Percentiles rank a stretch among this genome's conserved stretches.
phyloP scores from a whole-genome alignment of 352 stramenopile species.

The Plasmopara muralis region DNA sequence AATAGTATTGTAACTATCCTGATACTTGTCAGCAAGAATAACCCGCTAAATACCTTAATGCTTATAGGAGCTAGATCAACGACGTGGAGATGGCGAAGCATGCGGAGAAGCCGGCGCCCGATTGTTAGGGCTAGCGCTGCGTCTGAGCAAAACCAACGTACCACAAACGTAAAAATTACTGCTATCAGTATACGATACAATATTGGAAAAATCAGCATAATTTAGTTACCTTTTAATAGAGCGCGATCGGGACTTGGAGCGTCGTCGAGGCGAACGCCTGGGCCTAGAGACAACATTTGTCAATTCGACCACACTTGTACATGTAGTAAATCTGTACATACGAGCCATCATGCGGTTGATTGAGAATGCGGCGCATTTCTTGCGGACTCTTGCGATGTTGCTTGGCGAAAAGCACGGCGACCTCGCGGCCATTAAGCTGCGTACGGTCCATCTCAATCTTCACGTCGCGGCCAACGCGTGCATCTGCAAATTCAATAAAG shows the following conservation, averaged over 20 bases:
- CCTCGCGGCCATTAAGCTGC: constrained; percentile 57
- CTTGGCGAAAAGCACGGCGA: constrained; percentile 73
- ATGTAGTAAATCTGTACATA: constrained; percentile 4
- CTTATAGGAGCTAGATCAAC: constrained; percentile 18
- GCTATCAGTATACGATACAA: not conserved
- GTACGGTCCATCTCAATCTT: constrained; percentile 74
- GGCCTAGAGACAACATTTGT: constrained; percentile 4
- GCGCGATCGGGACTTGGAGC: constrained; percentile 24
- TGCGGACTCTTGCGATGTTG: constrained; percentile 71
- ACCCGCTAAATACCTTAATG: constrained; percentile 8
- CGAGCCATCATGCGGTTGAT: constrained; percentile 14
- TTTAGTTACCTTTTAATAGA: constrained; percentile 11
- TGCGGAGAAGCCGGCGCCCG: constrained; percentile 9
- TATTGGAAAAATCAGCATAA: not conserved
- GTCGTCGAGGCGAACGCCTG: constrained; percentile 14
- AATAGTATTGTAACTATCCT: constrained; percentile 1
- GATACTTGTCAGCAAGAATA: not conserved
- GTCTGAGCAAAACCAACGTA: constrained; percentile 3
- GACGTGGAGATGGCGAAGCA: constrained; percentile 13
- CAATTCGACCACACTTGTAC: not conserved
- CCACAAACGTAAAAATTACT: not conserved
- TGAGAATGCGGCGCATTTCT: constrained; percentile 52
- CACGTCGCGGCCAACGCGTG: constrained; percentile 51
- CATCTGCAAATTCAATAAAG: constrained; percentile 73
- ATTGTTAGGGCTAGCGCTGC: constrained; percentile 22